These are phyloP conservation scores for Pilasporangium apinafurcum DNA, from an alignment of 352 stramenopile species.

Conservation along the genomic window DNA sequence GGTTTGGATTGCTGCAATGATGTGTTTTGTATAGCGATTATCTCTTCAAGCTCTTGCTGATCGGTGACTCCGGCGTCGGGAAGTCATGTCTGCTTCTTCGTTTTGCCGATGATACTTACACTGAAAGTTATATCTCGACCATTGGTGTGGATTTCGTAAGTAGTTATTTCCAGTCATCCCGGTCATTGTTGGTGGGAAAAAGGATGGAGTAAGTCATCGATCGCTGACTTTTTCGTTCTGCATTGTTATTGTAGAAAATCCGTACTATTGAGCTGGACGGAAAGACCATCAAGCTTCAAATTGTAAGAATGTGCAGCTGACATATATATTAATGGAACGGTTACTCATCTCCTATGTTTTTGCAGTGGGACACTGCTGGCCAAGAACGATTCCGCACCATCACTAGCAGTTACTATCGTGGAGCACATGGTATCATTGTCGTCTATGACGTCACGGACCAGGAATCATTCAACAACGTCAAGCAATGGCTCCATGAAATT, in stretches of 20 bases:
- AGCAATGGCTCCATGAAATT: constrained; percentile 96
- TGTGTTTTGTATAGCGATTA: constrained; percentile 87
- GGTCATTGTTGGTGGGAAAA: not conserved
- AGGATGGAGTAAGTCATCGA: too few species aligned
- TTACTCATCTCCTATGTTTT: constrained; percentile 3
- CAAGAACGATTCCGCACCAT: constrained; percentile 99
- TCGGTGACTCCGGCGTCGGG: constrained; percentile 96
- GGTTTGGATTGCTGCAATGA: not conserved
- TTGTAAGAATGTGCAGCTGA: constrained; percentile 55
- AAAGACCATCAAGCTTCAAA: constrained; percentile 99
- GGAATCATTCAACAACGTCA: constrained; percentile 97
- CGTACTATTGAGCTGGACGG: constrained; percentile 98
- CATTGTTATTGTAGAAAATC: constrained; percentile 89
- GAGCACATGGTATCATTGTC: constrained; percentile 98
- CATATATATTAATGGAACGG: not conserved
- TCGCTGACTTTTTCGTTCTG: not conserved
- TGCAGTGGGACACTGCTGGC: constrained; percentile 98
- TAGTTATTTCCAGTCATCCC: constrained; percentile 12
- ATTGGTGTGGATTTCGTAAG: constrained; percentile 99
- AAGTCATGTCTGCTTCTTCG: constrained; percentile 99
- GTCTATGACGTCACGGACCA: constrained; percentile 99
- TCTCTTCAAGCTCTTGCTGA: constrained; percentile 97
- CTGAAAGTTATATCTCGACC: constrained; percentile 99
- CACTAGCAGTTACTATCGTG: constrained; percentile 98
- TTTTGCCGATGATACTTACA: constrained; percentile 99